Conservation (phyloP, 73 alveolate genomes). For the Vitrella brassicaformis region DNA sequence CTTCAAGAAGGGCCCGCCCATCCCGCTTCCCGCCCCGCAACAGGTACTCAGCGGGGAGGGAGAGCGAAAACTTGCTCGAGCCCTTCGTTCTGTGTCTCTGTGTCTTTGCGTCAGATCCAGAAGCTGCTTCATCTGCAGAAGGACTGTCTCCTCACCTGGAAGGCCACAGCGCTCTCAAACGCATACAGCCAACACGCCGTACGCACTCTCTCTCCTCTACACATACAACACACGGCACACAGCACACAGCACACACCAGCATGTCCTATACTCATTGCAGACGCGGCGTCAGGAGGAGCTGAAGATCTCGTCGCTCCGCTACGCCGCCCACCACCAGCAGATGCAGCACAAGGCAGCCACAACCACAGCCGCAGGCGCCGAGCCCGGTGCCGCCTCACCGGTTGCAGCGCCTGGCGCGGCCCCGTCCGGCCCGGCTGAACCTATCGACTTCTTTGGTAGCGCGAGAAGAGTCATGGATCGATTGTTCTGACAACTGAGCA, state of each 20-base stretch:
- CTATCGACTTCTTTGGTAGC: neutral
- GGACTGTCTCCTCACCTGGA: neutral
- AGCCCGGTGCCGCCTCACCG: neutral
- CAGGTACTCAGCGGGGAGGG: no score
- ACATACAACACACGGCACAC: no score
- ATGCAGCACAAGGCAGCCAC: neutral
- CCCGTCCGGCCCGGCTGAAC: neutral
- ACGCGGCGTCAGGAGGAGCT: neutral
- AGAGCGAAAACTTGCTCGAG: no score
- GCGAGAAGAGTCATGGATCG: neutral
- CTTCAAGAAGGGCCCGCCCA: no score
- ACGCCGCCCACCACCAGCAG: no score
- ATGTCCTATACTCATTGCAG: neutral
- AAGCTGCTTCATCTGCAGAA: neutral
- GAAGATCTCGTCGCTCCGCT: neutral
- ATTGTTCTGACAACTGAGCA: neutral
- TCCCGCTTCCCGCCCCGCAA: no score
- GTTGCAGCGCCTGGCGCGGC: neutral
- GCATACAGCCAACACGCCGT: no score
- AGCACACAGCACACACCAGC: neutral
- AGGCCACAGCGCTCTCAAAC: no score
- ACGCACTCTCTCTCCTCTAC: no score
- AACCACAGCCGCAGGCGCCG: neutral
- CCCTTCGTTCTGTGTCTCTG: neutral
- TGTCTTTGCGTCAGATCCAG: no score